A percentile compares a stretch with the other conserved stretches of the same genome.
phyloP scores from a whole-genome alignment of 2,329 filamentous ascomycete genomes.

The Hypoxylon sp. region DNA sequence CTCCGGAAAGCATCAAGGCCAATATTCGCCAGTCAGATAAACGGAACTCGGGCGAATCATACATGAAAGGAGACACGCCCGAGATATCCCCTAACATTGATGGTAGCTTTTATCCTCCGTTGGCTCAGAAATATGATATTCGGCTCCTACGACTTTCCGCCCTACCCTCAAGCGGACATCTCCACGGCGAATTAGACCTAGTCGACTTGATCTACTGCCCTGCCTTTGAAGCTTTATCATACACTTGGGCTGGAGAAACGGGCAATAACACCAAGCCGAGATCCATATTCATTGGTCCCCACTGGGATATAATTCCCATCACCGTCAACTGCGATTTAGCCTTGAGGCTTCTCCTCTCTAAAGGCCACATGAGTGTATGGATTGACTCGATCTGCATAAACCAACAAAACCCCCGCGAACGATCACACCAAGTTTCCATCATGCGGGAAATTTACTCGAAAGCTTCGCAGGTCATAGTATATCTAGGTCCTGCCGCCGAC shows the following conservation, averaged over 20 bases:
- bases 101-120: conserved; percentile 8
- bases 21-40: not conserved
- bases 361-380: conserved; percentile 22
- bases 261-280: conserved; percentile 8
- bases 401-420: conserved; percentile 26
- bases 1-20: not conserved
- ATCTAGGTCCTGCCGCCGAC: conserved; percentile 2
- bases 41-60: not conserved
- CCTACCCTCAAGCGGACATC: not conserved
- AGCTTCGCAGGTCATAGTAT: conserved; percentile 19
- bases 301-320: conserved; percentile 19
- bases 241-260: conserved; percentile 20
- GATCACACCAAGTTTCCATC: conserved; percentile 29
- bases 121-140: conserved; percentile 19
- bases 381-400: conserved; percentile 40
- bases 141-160: conserved; percentile 9
- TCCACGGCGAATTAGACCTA: conserved; percentile 11
- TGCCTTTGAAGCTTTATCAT: conserved; percentile 13
- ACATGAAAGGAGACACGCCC: not conserved
- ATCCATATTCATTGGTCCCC: conserved; percentile 12
- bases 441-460: conserved; percentile 35
- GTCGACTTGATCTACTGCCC: conserved; percentile 17
- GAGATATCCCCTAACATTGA: not conserved
- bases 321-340: conserved; percentile 20
- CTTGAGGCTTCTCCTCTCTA: conserved; percentile 11